Percentiles rank a stretch among this genome's conserved stretches.
phyloP scores from a whole-genome alignment of 164 flowering plant species.

The Sextonia rubra region DNA sequence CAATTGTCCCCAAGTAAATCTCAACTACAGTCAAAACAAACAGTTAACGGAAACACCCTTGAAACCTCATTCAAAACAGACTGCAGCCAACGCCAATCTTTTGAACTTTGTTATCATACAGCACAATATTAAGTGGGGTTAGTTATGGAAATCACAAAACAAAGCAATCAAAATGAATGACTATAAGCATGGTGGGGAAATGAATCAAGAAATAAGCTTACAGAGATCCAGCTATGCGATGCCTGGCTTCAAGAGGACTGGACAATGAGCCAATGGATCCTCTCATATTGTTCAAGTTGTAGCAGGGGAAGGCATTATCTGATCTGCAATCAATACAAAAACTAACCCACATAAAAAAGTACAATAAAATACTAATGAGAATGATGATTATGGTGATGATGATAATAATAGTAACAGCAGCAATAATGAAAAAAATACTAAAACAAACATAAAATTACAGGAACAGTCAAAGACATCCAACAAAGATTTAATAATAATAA shows the following conservation, averaged over 20 bases:
- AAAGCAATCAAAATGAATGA: not conserved
- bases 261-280: conserved; percentile 31
- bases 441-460: not conserved
- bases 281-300: conserved; percentile 24
- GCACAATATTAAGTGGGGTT: not conserved
- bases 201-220: conserved; percentile 21
- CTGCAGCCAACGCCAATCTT: not conserved
- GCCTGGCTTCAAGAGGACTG: conserved; percentile 33
- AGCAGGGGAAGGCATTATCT: conserved; percentile 17
- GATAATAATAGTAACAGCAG: too few species aligned
- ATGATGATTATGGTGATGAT: too few species aligned
- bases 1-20: not conserved
- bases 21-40: not conserved
- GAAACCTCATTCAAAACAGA: not conserved
- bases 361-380: too few species aligned
- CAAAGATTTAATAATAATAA: not conserved
- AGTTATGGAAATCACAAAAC: not conserved
- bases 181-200: not conserved
- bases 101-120: not conserved
- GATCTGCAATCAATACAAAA: not conserved
- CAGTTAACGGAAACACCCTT: not conserved
- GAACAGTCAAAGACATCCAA: not conserved
- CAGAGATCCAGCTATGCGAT: conserved; percentile 40
- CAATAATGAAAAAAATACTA: too few species aligned
- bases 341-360: not conserved